phyloP scores from a whole-genome alignment of 345 rosid species.

The Rhodomyrtus tomentosa region DNA sequence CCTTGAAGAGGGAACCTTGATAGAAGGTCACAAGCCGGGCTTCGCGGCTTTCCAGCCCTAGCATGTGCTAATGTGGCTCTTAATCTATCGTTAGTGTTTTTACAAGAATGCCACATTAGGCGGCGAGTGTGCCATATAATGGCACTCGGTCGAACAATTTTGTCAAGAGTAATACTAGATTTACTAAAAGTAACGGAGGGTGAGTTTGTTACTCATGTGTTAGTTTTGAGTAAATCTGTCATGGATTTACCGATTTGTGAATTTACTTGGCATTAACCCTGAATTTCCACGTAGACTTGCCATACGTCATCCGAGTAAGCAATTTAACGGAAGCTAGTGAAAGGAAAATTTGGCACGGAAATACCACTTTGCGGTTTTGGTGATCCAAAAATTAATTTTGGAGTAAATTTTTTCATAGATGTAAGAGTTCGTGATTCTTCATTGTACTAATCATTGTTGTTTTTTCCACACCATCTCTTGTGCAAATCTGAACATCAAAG shows the following conservation, averaged over 20 bases:
- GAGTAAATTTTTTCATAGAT: neutral
- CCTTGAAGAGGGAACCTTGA: too few relatives aligned
- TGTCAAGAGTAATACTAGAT: neutral
- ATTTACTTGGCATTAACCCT: neutral
- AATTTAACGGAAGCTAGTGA: neutral
- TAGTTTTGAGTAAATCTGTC: neutral
- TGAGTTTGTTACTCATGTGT: neutral
- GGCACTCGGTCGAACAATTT: neutral
- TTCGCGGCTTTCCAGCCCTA: too few relatives aligned
- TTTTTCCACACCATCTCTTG: too few relatives aligned
- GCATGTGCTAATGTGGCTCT: too few relatives aligned
- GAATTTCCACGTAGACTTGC: neutral
- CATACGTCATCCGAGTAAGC: neutral
- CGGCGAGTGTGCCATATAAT: too few relatives aligned
- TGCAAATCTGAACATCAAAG: neutral
- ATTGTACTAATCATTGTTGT: neutral
- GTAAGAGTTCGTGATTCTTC: neutral
- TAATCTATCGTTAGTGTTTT: too few relatives aligned
- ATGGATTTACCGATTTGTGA: neutral
- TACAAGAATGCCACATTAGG: too few relatives aligned
- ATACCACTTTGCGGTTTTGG: neutral
- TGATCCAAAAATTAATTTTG: neutral
- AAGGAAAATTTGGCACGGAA: neutral
- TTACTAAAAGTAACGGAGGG: neutral
- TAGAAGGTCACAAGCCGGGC: too few relatives aligned